Evolutionary conservation across 495 filamentous ascomycete genomes (phyloP).

Genomic region (Hypoxylon trugodes): DNA sequence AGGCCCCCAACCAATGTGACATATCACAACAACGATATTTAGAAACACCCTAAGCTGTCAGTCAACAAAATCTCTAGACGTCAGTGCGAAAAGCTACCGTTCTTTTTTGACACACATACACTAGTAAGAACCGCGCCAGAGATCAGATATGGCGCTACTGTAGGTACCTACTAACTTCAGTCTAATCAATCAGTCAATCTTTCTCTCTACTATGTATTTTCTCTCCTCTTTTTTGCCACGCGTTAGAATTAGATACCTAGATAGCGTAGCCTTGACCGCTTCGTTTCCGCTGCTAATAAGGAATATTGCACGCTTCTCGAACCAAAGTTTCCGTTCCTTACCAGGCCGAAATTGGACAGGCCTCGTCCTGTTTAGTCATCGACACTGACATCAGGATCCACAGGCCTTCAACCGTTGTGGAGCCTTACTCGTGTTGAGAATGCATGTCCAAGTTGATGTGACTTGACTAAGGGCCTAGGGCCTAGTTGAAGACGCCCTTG

Average conservation of each 20-base stretch:
- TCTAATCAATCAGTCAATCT: too few relatives aligned
- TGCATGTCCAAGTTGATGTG: conserved; percentile 29
- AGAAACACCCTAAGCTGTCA: conserved; percentile 22
- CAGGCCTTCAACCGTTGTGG: conserved; percentile 27
- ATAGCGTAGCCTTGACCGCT: conserved; percentile 40
- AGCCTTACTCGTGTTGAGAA: conserved; percentile 31
- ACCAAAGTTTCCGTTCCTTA: conserved; percentile 27
- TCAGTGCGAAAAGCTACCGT: conserved; percentile 29
- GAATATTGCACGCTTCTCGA: conserved; percentile 22
- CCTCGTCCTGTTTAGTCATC: conserved; percentile 28
- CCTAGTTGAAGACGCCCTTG: conserved; percentile 23
- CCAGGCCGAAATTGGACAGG: conserved; percentile 33
- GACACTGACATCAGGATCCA: conserved; percentile 39
- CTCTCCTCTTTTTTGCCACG: conserved; percentile 5
- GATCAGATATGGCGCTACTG: conserved; percentile 25
- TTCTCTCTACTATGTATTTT: too few relatives aligned
- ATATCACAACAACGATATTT: conserved; percentile 11
- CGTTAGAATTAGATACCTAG: too few relatives aligned
- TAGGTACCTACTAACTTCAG: conserved; percentile 9
- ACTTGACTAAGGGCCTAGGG: conserved; percentile 3
- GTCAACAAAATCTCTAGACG: conserved; percentile 21
- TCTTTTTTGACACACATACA: too few relatives aligned
- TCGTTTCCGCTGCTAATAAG: conserved; percentile 5
- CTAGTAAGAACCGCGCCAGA: neutral
- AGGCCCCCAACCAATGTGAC: conserved; percentile 36